Evolutionary conservation across 352 stramenopile genomes (phyloP), one percentile per base, ranked within the genome.

Genomic region (Pythium periplocum): DNA sequence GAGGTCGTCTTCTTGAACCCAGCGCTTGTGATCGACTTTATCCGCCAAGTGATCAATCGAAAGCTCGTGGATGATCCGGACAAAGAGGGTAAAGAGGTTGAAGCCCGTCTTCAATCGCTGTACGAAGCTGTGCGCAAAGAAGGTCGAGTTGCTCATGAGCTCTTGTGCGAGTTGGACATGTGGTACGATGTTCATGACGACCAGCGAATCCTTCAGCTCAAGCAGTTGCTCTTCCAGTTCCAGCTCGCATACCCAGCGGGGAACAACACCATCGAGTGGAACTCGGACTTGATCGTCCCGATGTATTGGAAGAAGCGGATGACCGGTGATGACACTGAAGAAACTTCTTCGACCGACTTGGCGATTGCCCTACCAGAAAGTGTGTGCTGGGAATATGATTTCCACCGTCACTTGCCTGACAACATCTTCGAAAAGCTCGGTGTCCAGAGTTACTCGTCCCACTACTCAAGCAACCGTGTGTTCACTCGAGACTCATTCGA

Each of bases 21-120:
- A 6, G 35, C 17, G 4, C 34, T 61, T 11, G 54, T 54, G 33
- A 50, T 54, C 47, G 54, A 54, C 30, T 61, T 61, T n/a, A 45
- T 61, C 26, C 45, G 54, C 8, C 33, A 50, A 8, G 41, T 61
- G 4, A 30, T 61, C 31, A 61, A 61, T 34, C 54, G 55, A 37
- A 12, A 45, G 30, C 34, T 43, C 36, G 47, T 26, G 17, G 17
- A 26, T 26, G 17, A 26, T 26, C 17, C 17, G 17, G 17, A 26
- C 17, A 26, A 26, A 26, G 17, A 26, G 17, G 17, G 17, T 26
- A 26, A 26, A 26, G 17, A 26, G 17, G 17, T 26, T 26, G 17
- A 26, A 26, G 17, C 17, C 17, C 17, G 17, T 26, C 17, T 26
- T 26, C 17, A 26, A 26, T 26, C 17, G 17, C 17, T 53, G n/a